Evolutionary conservation across 352 stramenopile species (phyloP), one percentile per base, ranked within the genome.

Genomic region (Globisporangium recalcitrans): DNA sequence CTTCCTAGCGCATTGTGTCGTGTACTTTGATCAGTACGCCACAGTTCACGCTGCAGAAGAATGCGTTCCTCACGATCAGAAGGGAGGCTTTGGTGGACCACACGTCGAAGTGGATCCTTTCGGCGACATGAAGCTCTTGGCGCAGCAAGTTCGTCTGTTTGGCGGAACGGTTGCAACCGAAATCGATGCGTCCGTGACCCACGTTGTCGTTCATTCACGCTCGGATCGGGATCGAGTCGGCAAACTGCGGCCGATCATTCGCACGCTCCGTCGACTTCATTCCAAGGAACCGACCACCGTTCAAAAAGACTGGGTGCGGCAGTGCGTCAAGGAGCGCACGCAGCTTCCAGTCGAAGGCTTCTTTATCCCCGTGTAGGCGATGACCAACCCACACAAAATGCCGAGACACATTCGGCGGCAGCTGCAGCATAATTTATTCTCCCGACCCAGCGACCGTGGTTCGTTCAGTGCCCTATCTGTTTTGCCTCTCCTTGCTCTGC

Each of bases 1-100:
- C n/a, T 90, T 85, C 47, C 69, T 95, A 7, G 71, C 71, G 7
- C 86, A 93, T 59, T 95, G 86, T 32, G 71, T 87, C 1, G 77
- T 90, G 19, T 92, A 91, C 57, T 68, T 87, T 2, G 75, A 85
- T 47, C 64, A 62, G 70, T 76, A 68, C 72, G 27, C 32, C 31
- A 62, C 22, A 2, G 26, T 78, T n/a, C 70, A 64, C 40, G 53
- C 47, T 7, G 31, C 56, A 0, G 27, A 34, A 4, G 34, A 58
- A 32, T 61, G 24, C 11, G 7, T 22, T 36, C 31, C 44, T 9
- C 24, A 42, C 34, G 14, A 26, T 10, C 31, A 13, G 13, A 31
- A 22, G 13, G 27, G 22, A 34, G 19, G 27, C 4, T 27, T 36
- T 16, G 62, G 27, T 24, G 36, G 51, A 1, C 4, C 48, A 9